phyloP scores from a whole-genome alignment of 192 early-diverging fungal genomes.

The Coemansia sp. region DNA sequence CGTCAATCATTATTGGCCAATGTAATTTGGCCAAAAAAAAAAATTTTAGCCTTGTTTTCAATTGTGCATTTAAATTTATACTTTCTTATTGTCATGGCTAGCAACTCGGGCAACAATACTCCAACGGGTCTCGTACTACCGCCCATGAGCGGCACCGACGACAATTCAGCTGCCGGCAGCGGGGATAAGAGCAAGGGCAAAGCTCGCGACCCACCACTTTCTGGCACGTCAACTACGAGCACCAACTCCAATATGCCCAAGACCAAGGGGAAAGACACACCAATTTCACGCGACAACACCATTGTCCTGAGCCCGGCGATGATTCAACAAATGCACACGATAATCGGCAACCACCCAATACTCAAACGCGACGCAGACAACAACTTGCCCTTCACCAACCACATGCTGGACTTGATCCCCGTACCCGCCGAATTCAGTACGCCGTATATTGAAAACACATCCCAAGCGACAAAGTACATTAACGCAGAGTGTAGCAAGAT shows the following conservation, averaged over 20 bases:
- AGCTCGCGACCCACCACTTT: constrained; percentile 9
- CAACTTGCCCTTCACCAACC: constrained; percentile 52
- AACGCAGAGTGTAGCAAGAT: constrained; percentile 42
- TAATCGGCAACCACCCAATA: constrained; percentile 44
- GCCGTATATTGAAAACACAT: constrained; percentile 28
- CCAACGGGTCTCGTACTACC: constrained; percentile 3
- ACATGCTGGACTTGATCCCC: constrained; percentile 35
- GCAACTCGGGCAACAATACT: constrained; percentile 5
- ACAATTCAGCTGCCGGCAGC: constrained; percentile 5
- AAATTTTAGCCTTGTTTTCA: neutral
- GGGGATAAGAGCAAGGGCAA: constrained; percentile 15
- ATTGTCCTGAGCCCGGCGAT: constrained; percentile 48
- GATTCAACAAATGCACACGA: constrained; percentile 47
- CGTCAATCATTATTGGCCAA: neutral
- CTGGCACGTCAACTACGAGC: neutral
- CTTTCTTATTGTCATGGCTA: neutral
- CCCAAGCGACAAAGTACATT: constrained; percentile 41
- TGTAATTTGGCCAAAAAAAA: neutral
- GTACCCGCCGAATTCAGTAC: constrained; percentile 32
- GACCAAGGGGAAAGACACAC: constrained; percentile 22
- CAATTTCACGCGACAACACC: constrained; percentile 23
- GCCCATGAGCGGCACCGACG: neutral
- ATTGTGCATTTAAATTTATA: constrained; percentile 1
- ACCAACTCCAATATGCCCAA: neutral
- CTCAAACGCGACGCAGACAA: constrained; percentile 50